Conservation (phyloP, 164 flowering plant genomes). For the Magnolia officinalis region DNA sequence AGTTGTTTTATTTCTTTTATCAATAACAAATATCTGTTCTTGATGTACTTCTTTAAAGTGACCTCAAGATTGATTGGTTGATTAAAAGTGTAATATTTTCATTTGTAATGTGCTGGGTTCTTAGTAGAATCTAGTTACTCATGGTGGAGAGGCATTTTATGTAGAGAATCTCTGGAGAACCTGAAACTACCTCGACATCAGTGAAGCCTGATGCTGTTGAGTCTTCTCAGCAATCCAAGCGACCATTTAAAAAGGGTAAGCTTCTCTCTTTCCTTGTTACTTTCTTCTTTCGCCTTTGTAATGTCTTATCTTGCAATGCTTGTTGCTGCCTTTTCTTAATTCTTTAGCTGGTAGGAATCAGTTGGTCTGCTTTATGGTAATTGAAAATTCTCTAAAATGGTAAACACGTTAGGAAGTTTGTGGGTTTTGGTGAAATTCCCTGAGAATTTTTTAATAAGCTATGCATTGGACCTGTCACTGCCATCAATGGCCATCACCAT, state of each 20-base stretch:
- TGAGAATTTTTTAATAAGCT: too few species aligned
- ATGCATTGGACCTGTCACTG: too few species aligned
- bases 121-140: background rate
- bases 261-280: background rate
- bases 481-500: too few species aligned
- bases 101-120: background rate
- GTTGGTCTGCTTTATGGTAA: background rate
- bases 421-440: too few species aligned
- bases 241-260: slow-evolving; percentile 68
- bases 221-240: slow-evolving; percentile 40
- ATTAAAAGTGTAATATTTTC: background rate
- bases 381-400: too few species aligned
- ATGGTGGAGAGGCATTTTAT: slow-evolving; percentile 1
- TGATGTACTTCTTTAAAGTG: background rate
- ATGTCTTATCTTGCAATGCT: background rate
- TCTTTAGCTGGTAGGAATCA: background rate
- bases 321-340: background rate
- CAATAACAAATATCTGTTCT: background rate
- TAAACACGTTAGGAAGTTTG: too few species aligned
- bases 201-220: slow-evolving; percentile 43
- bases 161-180: slow-evolving; percentile 66
- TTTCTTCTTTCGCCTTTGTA: background rate
- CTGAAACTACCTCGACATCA: slow-evolving; percentile 46
- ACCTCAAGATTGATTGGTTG: background rate
- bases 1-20: too few species aligned